Evolutionary conservation across 495 filamentous ascomycete species (phyloP).

Genomic region (Friedmanniomyces endolithicus): DNA sequence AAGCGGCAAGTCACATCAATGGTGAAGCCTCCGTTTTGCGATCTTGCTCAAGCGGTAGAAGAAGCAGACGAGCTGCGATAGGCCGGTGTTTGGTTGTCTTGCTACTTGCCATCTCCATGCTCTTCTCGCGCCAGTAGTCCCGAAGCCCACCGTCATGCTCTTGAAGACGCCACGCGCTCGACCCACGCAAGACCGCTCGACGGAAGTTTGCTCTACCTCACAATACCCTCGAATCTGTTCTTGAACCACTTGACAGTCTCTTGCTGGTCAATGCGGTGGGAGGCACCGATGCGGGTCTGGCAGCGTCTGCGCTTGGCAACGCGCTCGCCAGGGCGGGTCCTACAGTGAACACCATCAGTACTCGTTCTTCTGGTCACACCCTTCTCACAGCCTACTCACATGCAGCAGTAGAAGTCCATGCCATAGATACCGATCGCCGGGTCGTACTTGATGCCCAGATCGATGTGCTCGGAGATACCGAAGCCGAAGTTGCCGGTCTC

Average conservation of each 20-base stretch:
- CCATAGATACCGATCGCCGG: conserved; percentile 99
- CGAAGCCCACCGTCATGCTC: conserved; percentile 93
- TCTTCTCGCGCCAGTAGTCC: conserved; percentile 42
- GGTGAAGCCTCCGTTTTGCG: conserved; percentile 23
- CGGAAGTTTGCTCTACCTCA: conserved; percentile 50
- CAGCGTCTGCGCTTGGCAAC: conserved; percentile 85
- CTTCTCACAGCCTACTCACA: conserved; percentile 42
- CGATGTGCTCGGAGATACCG: conserved; percentile 99
- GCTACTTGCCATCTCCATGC: conserved; percentile 15
- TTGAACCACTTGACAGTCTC: conserved; percentile 99
- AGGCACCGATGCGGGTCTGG: conserved; percentile 72
- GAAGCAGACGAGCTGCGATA: conserved; percentile 18
- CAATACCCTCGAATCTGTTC: conserved; percentile 96
- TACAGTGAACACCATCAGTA: conserved; percentile 21
- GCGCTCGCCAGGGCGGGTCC: conserved; percentile 92
- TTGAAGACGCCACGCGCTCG: conserved; percentile 49
- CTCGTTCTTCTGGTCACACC: not conserved
- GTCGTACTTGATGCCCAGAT: conserved; percentile 99
- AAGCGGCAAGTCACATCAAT: conserved; percentile 15
- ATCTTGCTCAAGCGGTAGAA: conserved; percentile 20
- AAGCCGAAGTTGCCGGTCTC: conserved; percentile 99
- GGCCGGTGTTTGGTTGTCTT: conserved; percentile 12
- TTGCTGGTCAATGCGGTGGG: conserved; percentile 79
- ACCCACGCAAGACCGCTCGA: not conserved
- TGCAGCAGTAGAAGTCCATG: conserved; percentile 99